Conservation (phyloP, 306 rosid genomes). For the Betula pendula region DNA sequence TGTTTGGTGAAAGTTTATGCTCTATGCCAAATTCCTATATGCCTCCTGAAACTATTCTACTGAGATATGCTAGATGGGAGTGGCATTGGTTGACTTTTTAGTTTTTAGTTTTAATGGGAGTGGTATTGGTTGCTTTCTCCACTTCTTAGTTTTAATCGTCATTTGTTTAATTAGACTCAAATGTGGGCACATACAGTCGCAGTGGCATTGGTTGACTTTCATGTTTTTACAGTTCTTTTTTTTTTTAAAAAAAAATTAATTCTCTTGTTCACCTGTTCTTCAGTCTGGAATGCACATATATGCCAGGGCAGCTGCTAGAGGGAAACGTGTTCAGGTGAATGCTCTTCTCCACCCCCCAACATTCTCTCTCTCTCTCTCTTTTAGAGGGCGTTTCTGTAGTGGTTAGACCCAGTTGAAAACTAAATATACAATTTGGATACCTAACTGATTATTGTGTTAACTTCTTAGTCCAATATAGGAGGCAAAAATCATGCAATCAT, state of each 20-base stretch:
- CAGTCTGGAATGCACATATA: constrained; percentile 63
- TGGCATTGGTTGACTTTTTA: no score
- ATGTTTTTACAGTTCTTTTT: constrained; percentile 12
- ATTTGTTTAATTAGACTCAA: not conserved
- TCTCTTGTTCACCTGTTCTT: constrained; percentile 27
- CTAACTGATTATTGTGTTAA: constrained; percentile 33
- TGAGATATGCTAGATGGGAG: not conserved
- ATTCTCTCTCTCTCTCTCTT: constrained; percentile 23
- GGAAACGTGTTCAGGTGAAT: constrained; percentile 73
- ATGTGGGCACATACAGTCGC: not conserved
- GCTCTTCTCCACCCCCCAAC: not conserved
- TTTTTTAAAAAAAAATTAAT: not conserved
- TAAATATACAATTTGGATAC: constrained; percentile 13
- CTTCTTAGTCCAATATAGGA: constrained; percentile 54
- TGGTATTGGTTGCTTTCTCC: no score
- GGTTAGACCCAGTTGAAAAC: constrained; percentile 4
- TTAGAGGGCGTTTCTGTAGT: constrained; percentile 2
- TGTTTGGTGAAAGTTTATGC: not conserved
- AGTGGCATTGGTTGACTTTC: constrained; percentile 9
- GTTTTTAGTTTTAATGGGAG: no score
- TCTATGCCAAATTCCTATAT: not conserved
- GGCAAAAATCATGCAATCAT: constrained; percentile 60
- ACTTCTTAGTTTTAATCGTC: not conserved
- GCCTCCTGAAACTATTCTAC: not conserved
- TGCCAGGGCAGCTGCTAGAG: constrained; percentile 65